Evolutionary conservation across 192 early-diverging fungal genomes (phyloP).

Genomic region (Coemansia sp.): DNA sequence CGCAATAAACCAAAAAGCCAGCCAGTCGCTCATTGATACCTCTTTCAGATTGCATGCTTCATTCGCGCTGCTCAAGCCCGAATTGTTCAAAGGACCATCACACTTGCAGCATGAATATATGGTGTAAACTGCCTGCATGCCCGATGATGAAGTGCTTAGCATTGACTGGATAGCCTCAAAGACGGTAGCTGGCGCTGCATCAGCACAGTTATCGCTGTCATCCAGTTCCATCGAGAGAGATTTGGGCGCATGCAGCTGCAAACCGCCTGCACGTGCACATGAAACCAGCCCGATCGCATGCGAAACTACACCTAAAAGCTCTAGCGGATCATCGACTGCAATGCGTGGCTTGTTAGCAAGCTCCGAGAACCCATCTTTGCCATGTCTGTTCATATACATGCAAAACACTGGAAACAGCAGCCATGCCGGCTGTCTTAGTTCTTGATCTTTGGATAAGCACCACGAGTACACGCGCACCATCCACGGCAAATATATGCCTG

Average conservation of each 20-base stretch:
- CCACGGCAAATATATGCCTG: conserved; percentile 18
- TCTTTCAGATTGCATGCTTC: neutral
- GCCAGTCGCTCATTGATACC: conserved; percentile 42
- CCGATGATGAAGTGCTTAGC: neutral
- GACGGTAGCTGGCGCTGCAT: no score
- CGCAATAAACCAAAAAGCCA: conserved; percentile 53
- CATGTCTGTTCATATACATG: neutral
- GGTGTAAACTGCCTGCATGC: neutral
- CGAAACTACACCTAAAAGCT: conserved; percentile 36
- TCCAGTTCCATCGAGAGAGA: neutral
- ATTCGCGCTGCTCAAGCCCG: neutral
- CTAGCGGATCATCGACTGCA: conserved; percentile 29
- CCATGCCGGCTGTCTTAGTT: conserved; percentile 32
- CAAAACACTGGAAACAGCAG: conserved; percentile 38
- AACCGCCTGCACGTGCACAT: conserved; percentile 40
- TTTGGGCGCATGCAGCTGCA: conserved; percentile 1
- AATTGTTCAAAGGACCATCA: neutral
- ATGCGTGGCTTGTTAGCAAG: conserved; percentile 21
- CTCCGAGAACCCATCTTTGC: conserved; percentile 13
- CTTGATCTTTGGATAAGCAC: conserved; percentile 17
- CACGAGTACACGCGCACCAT: conserved; percentile 15
- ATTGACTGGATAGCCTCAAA: no score
- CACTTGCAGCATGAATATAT: conserved; percentile 11
- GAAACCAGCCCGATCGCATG: conserved; percentile 29
- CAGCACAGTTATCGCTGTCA: neutral